Evolutionary conservation across 148 eudicot species (phyloP).

Genomic region (Camellia lanceoleosa): DNA sequence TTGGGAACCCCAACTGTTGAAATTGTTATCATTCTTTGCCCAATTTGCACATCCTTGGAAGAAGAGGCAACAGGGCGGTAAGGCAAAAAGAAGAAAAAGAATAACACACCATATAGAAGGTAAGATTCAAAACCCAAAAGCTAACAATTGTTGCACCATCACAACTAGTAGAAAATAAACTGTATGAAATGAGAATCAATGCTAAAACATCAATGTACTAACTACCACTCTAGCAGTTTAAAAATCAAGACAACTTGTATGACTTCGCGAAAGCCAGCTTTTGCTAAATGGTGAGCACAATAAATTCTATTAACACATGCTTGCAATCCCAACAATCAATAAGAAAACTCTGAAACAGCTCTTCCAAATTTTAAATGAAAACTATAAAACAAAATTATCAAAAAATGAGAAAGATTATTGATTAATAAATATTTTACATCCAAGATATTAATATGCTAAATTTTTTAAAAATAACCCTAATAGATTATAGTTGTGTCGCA

Average conservation of each 20-base stretch:
- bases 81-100: not conserved
- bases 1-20: slow-evolving; percentile 99
- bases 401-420: not conserved
- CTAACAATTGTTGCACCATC: not conserved
- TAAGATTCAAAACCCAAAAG: not conserved
- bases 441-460: not conserved
- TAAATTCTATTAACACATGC: not conserved
- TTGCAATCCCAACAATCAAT: not conserved
- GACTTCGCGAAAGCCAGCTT: not conserved
- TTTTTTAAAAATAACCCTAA: not conserved
- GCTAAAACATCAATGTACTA: not conserved
- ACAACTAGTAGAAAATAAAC: not conserved
- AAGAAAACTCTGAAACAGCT: not conserved
- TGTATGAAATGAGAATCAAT: not conserved
- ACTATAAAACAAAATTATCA: not conserved
- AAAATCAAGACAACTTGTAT: not conserved
- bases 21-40: slow-evolving; percentile 98
- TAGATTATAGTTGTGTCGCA: not conserved
- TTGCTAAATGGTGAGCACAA: not conserved
- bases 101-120: not conserved
- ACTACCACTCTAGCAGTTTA: not conserved
- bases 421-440: not conserved
- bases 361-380: not conserved
- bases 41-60: slow-evolving; percentile 80
- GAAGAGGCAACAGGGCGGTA: not conserved